Evolutionary conservation across 148 eudicot genomes (phyloP), one percentile per base, ranked within the genome.

Genomic region (Arbutus unedo): DNA sequence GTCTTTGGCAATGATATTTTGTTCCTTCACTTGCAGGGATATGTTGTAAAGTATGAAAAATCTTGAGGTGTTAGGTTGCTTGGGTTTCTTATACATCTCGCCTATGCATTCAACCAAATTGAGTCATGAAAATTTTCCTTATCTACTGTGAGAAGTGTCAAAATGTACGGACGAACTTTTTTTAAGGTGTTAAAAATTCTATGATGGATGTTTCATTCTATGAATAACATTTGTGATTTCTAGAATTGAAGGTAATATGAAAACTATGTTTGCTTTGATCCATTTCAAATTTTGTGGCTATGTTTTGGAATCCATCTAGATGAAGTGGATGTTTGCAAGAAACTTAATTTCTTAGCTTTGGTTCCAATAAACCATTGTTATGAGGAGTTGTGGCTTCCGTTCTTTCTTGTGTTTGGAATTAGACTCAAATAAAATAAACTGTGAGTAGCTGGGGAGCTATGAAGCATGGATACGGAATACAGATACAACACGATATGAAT

Each of bases 11-110:
- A 81, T 84, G 78, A 85, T 60, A 74, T 55, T 82, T 89, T 81
- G 66, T 73, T 79, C 81, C 77, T 83, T 75, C 82, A 49, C 49
- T 85, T 89, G 94, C 98, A 94, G 98, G 98, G 86, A 78, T 93
- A 93, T 84, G 88, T 92, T 51, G 91, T 91, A 38, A 94, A 90
- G 81, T 93, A 91, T 85, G 93, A 92, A 67, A 91, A 88, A 87
- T 83, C 81, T 70, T 94, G 89, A 93, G 87, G 78, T 86, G 90
- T 85, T 56, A 84, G 86, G 49, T 64, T 62, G 48, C 59, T 64
- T 56, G 70, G 47, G 72, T 77, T 74, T 82, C 53, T 67, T 76
- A 72, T 79, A 78, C 83, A 81, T 31, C 83, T 48, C n/a, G 21
- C 53, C 54, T 72, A 54, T 23, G 43, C 25, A 74, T 62, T 85